Evolutionary conservation across 31 red algal genomes (phyloP), one percentile per base, ranked within the genome.

Genomic region (Porphyra umbilicalis): DNA sequence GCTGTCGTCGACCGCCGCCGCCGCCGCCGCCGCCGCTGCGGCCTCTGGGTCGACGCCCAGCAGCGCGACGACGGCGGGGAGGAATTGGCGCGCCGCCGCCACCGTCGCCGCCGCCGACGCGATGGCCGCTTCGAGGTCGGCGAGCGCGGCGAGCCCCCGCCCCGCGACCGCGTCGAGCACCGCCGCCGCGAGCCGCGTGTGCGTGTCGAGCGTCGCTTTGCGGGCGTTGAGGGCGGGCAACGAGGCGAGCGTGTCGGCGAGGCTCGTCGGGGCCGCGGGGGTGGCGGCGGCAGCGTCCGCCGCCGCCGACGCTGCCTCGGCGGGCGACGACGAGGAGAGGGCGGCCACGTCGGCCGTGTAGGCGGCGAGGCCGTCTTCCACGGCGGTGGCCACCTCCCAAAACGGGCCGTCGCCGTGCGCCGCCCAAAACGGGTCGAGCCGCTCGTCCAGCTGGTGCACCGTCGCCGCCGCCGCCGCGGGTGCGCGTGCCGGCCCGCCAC

Each of bases 131-230:
- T 99, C 97, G 34, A 96, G 81, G 79, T 99, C 91, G 77, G 96
- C 96, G 80, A 94, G 92, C 36, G 71, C 85, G 83, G 96, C 97
- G 6, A 99, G 91, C 38, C 85, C 81, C 30, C 97, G 89, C 32
- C 80, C 79, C 71, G 94, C 94, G 75, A 96, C 94, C 46, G 86
- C 86, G 18, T 94, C 83, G 32, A 99, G 85, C 76, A 99, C 81
- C 31, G 94, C 91, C 31, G 94, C 92, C 68, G 98, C 98, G 83
- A 99, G 95, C 85, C 94, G 97, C 35, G 94, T 99, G 81, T 99
- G 97, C 82, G 91, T 85, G 77, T 99, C 93, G 39, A 99, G 93
- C 33, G 39, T 82, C 39, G 89, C 84, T 68, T 99, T 99, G 37
- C 80, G 42, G 75, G 79, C 83, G 32, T 87, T 89, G 5, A 99